Evolutionary conservation across 495 filamentous ascomycete species (phyloP).

Genomic region (Cetradonia linearis): DNA sequence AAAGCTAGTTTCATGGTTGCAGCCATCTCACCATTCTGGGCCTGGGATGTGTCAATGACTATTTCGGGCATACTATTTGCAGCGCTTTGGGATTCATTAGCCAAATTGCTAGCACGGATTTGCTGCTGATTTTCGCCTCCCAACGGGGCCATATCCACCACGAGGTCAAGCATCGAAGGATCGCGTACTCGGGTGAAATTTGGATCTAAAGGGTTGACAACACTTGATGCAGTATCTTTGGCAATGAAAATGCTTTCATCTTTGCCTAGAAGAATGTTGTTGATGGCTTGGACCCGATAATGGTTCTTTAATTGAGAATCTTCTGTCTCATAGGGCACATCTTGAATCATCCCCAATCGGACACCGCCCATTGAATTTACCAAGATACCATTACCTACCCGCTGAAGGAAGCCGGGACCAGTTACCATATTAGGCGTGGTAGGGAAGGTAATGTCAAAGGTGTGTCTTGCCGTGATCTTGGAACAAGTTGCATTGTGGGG

Average conservation of each 20-base stretch:
- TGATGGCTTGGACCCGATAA: conserved; percentile 68
- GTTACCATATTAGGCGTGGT: conserved; percentile 46
- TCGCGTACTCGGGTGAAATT: conserved; percentile 74
- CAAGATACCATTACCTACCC: conserved; percentile 61
- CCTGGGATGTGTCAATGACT: conserved; percentile 25
- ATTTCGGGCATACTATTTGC: conserved; percentile 15
- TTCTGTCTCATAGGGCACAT: conserved; percentile 37
- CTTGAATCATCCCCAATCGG: conserved; percentile 68
- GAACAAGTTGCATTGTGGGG: conserved; percentile 65
- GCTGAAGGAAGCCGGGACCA: conserved; percentile 47
- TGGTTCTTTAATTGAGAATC: conserved; percentile 30
- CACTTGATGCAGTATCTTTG: conserved; percentile 62
- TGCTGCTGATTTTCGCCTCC: conserved; percentile 25
- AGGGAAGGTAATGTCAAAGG: conserved; percentile 75
- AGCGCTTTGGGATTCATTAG: conserved; percentile 28
- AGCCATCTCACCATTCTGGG: conserved; percentile 31
- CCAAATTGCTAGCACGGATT: conserved; percentile 17
- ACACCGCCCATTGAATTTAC: conserved; percentile 71
- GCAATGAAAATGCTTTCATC: conserved; percentile 82
- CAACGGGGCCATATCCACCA: conserved; percentile 43
- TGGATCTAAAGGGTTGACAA: conserved; percentile 62
- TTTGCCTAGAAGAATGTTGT: conserved; percentile 69
- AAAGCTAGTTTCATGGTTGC: conserved; percentile 43
- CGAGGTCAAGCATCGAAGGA: conserved; percentile 58
- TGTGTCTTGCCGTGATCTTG: conserved; percentile 48